Conservation (phyloP, 108 stramenopile genomes). For the Epipyxis sp. region DNA sequence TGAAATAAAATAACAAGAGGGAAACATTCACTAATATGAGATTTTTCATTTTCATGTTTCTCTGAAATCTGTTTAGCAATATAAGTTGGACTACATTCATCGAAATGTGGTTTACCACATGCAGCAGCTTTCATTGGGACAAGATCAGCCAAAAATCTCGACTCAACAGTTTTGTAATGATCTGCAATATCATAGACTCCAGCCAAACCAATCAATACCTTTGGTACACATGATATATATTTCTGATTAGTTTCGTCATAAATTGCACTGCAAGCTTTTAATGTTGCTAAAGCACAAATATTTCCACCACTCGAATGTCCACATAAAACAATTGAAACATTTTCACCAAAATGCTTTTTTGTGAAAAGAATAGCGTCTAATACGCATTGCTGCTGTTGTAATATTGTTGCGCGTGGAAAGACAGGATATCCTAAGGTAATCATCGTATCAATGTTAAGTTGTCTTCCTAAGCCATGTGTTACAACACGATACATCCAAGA, state of each 20-base stretch:
- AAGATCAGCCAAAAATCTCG: neutral
- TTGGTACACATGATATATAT: neutral
- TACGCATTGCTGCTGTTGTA: neutral
- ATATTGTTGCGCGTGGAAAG: neutral
- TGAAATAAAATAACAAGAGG: too few species aligned
- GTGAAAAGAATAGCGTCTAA: neutral
- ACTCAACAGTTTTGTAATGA: neutral
- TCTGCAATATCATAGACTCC: neutral
- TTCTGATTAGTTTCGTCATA: too few species aligned
- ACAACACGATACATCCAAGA: neutral
- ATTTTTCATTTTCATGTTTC: too few species aligned
- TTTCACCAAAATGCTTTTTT: neutral
- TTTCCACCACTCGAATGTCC: neutral
- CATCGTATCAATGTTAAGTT: neutral
- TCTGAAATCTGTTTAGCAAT: too few species aligned
- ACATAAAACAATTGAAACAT: neutral
- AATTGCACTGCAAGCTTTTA: too few species aligned
- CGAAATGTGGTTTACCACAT: too few species aligned
- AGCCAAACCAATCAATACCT: neutral
- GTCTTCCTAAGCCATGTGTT: neutral
- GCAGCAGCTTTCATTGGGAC: neutral
- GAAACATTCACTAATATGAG: too few species aligned
- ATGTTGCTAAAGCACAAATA: neutral
- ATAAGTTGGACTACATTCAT: too few species aligned
- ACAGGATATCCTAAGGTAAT: neutral